Evolutionary conservation across 768 basidiomycete genomes (phyloP).

Genomic region (Paxillus ammoniavirescens): DNA sequence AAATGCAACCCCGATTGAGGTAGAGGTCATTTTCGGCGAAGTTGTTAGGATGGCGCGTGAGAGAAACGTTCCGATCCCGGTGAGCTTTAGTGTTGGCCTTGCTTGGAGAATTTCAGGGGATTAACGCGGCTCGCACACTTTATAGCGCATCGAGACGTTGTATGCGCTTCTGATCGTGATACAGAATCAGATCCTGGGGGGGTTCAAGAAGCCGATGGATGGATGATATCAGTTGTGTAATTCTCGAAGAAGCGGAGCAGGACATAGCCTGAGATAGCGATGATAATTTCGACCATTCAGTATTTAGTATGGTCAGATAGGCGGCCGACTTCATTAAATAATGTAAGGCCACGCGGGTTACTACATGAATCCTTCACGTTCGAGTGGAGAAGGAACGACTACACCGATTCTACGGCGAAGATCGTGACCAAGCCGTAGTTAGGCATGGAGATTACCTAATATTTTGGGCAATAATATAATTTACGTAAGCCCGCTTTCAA

Average conservation of each 20-base stretch:
- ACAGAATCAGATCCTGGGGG: constrained; percentile 58
- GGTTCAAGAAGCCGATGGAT: constrained; percentile 10
- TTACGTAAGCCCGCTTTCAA: no score
- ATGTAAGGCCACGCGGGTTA: no score
- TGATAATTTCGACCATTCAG: no score
- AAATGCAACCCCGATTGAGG: constrained; percentile 57
- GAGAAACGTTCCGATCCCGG: constrained; percentile 14
- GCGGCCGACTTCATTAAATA: no score
- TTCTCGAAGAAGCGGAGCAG: not conserved
- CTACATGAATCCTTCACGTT: no score
- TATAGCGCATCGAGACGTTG: constrained; percentile 59
- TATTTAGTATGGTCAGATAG: no score
- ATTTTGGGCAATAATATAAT: no score
- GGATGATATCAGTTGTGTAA: not conserved
- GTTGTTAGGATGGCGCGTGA: constrained; percentile 29
- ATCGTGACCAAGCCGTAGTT: no score
- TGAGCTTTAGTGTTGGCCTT: not conserved
- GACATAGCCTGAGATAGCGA: no score
- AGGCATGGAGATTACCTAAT: no score
- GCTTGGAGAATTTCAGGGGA: not conserved
- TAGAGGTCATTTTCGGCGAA: constrained; percentile 65
- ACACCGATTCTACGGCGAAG: no score
- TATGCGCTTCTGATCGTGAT: constrained; percentile 58
- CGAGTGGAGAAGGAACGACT: no score
- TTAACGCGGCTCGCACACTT: not conserved